Evolutionary conservation across 805 yeast species (phyloP).

Genomic region (Yarrowia osloensis): DNA sequence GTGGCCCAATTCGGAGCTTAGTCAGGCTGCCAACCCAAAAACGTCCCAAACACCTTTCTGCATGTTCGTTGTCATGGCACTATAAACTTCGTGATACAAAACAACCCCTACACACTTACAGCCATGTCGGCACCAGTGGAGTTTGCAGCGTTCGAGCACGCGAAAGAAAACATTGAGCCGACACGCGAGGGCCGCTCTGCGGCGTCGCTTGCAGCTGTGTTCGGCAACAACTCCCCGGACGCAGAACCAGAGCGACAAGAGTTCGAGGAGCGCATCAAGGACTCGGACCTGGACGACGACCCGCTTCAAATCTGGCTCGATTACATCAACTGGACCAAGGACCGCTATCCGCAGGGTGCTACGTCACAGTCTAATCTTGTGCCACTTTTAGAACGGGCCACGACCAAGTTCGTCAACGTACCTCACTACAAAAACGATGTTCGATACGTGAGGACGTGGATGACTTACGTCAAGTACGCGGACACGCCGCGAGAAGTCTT

Average conservation of each 20-base stretch:
- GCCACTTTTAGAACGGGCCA: constrained; percentile 66
- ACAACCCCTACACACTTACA: constrained; percentile 25
- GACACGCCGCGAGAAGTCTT: constrained; percentile 73
- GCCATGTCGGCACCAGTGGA: constrained; percentile 38
- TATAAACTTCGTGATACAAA: constrained; percentile 17
- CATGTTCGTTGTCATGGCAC: constrained; percentile 12
- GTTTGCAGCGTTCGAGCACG: constrained; percentile 54
- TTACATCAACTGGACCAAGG: constrained; percentile 72
- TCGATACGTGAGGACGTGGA: constrained; percentile 77
- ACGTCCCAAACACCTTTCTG: constrained; percentile 23
- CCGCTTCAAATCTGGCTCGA: constrained; percentile 77
- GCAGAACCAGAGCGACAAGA: constrained; percentile 43
- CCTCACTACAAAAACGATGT: constrained; percentile 77
- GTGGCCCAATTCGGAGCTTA: neutral
- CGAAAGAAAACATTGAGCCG: constrained; percentile 62
- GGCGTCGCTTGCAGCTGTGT: constrained; percentile 51
- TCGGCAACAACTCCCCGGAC: constrained; percentile 37
- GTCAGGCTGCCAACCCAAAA: neutral
- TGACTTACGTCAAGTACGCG: constrained; percentile 67
- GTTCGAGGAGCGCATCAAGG: constrained; percentile 54
- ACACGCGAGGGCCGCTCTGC: constrained; percentile 70
- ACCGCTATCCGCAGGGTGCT: constrained; percentile 59
- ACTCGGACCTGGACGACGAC: constrained; percentile 60
- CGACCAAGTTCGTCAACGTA: constrained; percentile 65
- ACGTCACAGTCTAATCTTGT: constrained; percentile 66